phyloP scores from a whole-genome alignment of 2,329 filamentous ascomycete genomes.

The Dactylellina sp. region DNA sequence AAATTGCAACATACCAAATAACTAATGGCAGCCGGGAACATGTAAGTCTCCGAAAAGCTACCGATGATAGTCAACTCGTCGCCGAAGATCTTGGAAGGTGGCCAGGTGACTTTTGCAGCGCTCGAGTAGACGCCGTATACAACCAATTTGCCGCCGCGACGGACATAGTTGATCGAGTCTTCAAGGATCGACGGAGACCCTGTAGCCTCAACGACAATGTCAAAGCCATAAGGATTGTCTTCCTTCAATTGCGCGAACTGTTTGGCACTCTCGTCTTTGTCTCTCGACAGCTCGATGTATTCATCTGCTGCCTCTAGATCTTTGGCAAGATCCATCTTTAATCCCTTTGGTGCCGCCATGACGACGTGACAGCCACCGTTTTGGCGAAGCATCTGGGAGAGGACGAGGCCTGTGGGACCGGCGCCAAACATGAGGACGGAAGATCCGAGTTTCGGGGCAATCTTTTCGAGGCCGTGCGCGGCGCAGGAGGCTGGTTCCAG shows the following conservation, averaged over 20 bases:
- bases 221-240: slow-evolving; percentile 78
- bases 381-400: slow-evolving; percentile 73
- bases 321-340: slow-evolving; percentile 77
- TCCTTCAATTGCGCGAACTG: slow-evolving; percentile 74
- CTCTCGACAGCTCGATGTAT: slow-evolving; percentile 67
- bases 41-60: slow-evolving; percentile 79
- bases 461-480: slow-evolving; percentile 77
- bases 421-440: slow-evolving; percentile 75
- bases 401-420: slow-evolving; percentile 74
- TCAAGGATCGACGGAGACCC: slow-evolving; percentile 77
- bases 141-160: slow-evolving; percentile 77
- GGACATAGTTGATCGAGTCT: slow-evolving; percentile 77
- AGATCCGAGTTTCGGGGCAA: slow-evolving; percentile 74
- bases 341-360: slow-evolving; percentile 75
- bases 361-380: slow-evolving; percentile 78
- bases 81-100: slow-evolving; percentile 77
- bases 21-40: slow-evolving; percentile 73
- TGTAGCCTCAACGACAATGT: slow-evolving; percentile 73
- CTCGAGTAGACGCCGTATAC: slow-evolving; percentile 78
- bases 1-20: slow-evolving; percentile 65
- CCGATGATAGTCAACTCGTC: slow-evolving; percentile 79
- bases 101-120: slow-evolving; percentile 74
- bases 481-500: slow-evolving; percentile 78
- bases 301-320: slow-evolving; percentile 69
- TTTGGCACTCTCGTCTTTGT: slow-evolving; percentile 69